These are phyloP conservation scores for Protomyces lactucae-debilis DNA, from an alignment of 1,139 yeast genomes.

Conservation along the genomic window DNA sequence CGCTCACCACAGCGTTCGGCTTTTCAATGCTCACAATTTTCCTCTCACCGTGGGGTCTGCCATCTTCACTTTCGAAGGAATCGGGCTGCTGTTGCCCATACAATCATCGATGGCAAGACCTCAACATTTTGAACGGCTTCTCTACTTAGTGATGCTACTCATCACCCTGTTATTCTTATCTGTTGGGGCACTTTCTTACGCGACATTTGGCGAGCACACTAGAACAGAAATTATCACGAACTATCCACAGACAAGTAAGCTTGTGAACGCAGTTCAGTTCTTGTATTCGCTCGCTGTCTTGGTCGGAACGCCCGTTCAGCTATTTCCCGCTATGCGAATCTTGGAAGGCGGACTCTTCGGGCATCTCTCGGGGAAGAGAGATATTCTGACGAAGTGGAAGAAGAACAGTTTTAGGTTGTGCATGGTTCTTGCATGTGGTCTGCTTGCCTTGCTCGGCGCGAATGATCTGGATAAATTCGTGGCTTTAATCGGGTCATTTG, in stretches of 20 bases:
- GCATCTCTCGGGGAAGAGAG: conserved; percentile 56
- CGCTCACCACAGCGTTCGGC: conserved; percentile 49
- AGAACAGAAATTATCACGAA: conserved; percentile 83
- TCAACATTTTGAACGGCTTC: conserved; percentile 60
- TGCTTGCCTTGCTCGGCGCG: conserved; percentile 64
- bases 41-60: conserved; percentile 51
- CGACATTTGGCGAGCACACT: conserved; percentile 76
- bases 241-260: conserved; percentile 65
- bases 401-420: conserved; percentile 67
- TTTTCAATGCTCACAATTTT: conserved; percentile 58
- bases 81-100: conserved; percentile 87
- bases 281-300: conserved; percentile 82
- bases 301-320: conserved; percentile 83
- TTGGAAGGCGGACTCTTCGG: conserved; percentile 44
- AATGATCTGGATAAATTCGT: conserved; percentile 80
- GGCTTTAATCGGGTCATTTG: conserved; percentile 86
- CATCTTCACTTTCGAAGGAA: conserved; percentile 93
- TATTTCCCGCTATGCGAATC: conserved; percentile 82
- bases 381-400: conserved; percentile 68
- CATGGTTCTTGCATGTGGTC: conserved; percentile 62
- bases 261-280: conserved; percentile 66
- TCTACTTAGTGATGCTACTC: conserved; percentile 66
- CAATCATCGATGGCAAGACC: conserved; percentile 92
- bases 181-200: conserved; percentile 73
- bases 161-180: conserved; percentile 73